phyloP scores from a whole-genome alignment of 768 basidiomycete genomes.

The Holtermannia corniformis region DNA sequence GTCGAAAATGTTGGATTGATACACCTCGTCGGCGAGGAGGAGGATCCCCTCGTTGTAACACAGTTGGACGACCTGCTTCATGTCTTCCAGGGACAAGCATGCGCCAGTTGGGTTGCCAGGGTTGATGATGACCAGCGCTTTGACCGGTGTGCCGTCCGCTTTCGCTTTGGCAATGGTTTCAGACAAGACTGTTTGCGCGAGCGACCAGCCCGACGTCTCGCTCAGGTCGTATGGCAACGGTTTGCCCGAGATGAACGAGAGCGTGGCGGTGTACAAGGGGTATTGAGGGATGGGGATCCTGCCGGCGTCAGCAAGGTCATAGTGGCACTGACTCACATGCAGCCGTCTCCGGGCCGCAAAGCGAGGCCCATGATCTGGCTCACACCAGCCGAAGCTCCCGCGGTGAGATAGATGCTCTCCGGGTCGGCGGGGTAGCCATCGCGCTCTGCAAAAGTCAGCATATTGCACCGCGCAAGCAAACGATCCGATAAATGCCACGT shows the following conservation, averaged over 20 bases:
- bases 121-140: slow-evolving; percentile 93
- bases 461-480: not conserved
- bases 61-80: slow-evolving; percentile 65
- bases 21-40: slow-evolving; percentile 96
- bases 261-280: slow-evolving; percentile 89
- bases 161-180: slow-evolving; percentile 58
- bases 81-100: slow-evolving; percentile 61
- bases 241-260: slow-evolving; percentile 72
- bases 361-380: slow-evolving; percentile 44
- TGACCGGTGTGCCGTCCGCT: slow-evolving; percentile 55
- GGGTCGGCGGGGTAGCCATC: slow-evolving; percentile 80
- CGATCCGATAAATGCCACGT: slow-evolving; percentile 2
- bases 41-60: slow-evolving; percentile 79
- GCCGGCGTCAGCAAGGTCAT: slow-evolving; percentile 30
- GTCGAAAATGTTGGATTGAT: slow-evolving; percentile 83
- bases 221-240: slow-evolving; percentile 82
- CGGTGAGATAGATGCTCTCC: slow-evolving; percentile 83
- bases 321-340: slow-evolving; percentile 16
- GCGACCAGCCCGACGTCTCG: slow-evolving; percentile 72
- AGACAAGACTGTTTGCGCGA: slow-evolving; percentile 59
- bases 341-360: slow-evolving; percentile 37
- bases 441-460: slow-evolving; percentile 52
- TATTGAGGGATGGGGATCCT: slow-evolving; percentile 96
- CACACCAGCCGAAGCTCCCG: slow-evolving; percentile 91
- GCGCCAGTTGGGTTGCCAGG: slow-evolving; percentile 96